Evolutionary conservation across 2,329 filamentous ascomycete species (phyloP), one percentile per base, ranked within the genome.

Genomic region (Nemania sp.): DNA sequence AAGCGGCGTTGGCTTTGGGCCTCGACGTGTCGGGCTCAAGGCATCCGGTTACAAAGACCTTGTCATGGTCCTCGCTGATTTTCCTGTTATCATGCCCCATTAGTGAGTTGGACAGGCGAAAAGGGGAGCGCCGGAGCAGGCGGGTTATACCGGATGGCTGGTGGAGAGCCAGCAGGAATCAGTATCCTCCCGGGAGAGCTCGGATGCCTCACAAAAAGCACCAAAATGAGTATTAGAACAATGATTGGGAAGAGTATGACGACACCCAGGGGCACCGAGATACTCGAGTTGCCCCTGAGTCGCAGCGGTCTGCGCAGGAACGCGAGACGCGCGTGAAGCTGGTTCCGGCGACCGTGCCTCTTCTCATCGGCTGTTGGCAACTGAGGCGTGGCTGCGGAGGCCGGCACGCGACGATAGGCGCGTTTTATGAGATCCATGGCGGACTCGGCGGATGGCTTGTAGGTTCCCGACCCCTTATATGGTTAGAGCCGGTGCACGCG

Each of bases 1-100:
- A 96, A 22, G 91, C 93, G 56, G 90, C 94, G 69, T 97, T 99
- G 63, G 90, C 94, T 68, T 91, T 84, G 36, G 91, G 90, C 57
- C 86, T 80, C 62, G 83, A 85, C 28, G 86, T 89, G 66, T 95
- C 88, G 43, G 89, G 86, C 63, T 92, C 86, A 66, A 90, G 81
- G 71, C 94, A 99, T 61, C 94, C 94, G 31, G 86, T 89, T 45
- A 91, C 89, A 67, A 99, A 99, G 46, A 97, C 91, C 74, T 96
- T 96, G 75, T 99, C 94, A 74, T 97, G 85, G 67, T 95, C 90
- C 75, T 97, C 94, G 75, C 89, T 96, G 66, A 99, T 99, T 84
- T 91, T 93, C 64, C 92, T 96, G 68, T 66, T 31, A 45, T n/a
- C 23, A 31, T 11, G 26, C 2, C 14, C 23, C 7, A 33, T 61